Conservation (phyloP, 148 eudicot species). For the Spergularia marina region DNA sequence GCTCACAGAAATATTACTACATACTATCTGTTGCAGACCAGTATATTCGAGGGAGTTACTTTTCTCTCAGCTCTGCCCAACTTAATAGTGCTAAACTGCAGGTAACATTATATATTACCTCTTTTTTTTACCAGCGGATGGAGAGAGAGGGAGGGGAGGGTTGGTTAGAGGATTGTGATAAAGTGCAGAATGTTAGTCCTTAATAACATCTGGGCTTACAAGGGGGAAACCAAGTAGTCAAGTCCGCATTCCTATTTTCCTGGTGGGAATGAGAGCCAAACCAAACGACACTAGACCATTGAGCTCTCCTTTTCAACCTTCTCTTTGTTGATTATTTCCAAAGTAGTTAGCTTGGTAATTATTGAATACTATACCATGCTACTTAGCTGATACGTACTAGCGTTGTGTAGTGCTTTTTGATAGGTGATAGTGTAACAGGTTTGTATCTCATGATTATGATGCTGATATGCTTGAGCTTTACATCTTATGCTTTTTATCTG, state of each 20-base stretch:
- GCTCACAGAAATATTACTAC: not conserved
- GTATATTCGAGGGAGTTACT: too few relatives aligned
- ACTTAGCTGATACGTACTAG: too few relatives aligned
- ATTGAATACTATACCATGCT: not conserved
- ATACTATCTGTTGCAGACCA: not conserved
- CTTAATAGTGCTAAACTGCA: too few relatives aligned
- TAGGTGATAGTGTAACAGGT: not conserved
- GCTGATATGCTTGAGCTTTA: not conserved
- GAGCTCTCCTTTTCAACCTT: not conserved
- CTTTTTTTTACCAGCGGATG: too few relatives aligned
- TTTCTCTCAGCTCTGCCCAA: too few relatives aligned
- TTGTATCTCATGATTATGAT: not conserved
- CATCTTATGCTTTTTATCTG: conserved; percentile 12
- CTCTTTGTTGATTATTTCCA: not conserved
- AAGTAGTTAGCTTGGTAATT: not conserved
- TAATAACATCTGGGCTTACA: too few relatives aligned
- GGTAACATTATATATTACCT: too few relatives aligned
- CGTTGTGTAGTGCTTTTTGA: not conserved
- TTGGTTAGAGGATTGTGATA: too few relatives aligned
- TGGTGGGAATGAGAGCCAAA: not conserved
- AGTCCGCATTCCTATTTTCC: not conserved
- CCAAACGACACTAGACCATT: not conserved
- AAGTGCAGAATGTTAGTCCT: too few relatives aligned
- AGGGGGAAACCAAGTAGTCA: not conserved
- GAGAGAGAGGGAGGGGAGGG: too few relatives aligned